These are phyloP conservation scores for Glycyrrhiza uralensis DNA, from an alignment of 306 rosid genomes.

Conservation along the genomic window DNA sequence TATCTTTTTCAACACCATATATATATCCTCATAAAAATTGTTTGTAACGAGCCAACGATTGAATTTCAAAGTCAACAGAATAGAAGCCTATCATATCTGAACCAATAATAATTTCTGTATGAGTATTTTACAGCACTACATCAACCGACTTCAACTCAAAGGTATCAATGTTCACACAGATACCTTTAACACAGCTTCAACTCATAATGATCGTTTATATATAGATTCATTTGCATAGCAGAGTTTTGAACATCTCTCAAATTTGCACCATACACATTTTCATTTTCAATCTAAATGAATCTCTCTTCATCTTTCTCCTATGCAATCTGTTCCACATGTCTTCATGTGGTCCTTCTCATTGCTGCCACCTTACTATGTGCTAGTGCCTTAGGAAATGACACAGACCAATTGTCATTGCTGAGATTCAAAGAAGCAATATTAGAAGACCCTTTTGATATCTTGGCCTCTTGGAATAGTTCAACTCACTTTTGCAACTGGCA, in stretches of 20 bases:
- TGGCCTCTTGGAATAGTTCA: conserved; percentile 44
- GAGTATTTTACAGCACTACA: no score
- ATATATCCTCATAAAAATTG: no score
- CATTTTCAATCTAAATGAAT: conserved; percentile 20
- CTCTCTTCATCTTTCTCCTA: neutral
- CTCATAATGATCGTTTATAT: neutral
- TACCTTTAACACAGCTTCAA: neutral
- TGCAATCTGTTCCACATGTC: neutral
- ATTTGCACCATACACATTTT: neutral
- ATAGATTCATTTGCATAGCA: conserved; percentile 1
- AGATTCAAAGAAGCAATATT: conserved; percentile 26
- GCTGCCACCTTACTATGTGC: neutral
- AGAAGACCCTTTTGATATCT: conserved; percentile 16
- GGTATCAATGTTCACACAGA: neutral
- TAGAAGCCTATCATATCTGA: no score
- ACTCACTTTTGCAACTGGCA: conserved; percentile 43
- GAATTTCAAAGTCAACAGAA: neutral
- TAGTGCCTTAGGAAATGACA: conserved; percentile 30
- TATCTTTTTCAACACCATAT: neutral
- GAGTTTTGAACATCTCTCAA: neutral
- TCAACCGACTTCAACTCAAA: neutral
- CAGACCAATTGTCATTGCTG: conserved; percentile 34
- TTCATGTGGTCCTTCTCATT: conserved; percentile 19
- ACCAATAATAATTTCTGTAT: no score
- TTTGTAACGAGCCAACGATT: neutral